Evolutionary conservation across 805 yeast species (phyloP).

Genomic region (Ascoidea tarda): DNA sequence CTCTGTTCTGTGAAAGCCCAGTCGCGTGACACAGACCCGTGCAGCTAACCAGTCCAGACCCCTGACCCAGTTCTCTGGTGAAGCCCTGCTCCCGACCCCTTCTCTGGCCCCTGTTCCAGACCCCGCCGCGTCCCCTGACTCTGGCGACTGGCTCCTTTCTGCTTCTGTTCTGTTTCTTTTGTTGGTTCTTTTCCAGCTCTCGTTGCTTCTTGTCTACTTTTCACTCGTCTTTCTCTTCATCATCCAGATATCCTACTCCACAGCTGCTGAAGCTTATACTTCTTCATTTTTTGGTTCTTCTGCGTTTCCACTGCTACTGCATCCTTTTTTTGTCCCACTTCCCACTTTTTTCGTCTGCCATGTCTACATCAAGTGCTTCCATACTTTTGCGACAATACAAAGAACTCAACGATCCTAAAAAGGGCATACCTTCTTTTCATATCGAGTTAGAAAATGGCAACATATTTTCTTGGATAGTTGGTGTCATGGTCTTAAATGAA

Average conservation of each 20-base stretch:
- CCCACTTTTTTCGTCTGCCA: not conserved
- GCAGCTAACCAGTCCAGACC: too few relatives aligned
- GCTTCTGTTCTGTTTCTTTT: not conserved
- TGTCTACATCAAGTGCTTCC: slow-evolving; percentile 40
- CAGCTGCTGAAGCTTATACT: not conserved
- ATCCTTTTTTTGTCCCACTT: not conserved
- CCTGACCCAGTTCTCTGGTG: too few relatives aligned
- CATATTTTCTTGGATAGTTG: slow-evolving; percentile 65
- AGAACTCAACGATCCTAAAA: slow-evolving; percentile 87
- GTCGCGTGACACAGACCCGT: too few relatives aligned
- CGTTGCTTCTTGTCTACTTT: not conserved
- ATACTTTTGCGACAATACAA: slow-evolving; percentile 84
- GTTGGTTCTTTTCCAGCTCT: not conserved
- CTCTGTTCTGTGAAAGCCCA: not conserved
- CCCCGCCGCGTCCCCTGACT: too few relatives aligned
- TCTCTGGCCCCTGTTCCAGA: too few relatives aligned
- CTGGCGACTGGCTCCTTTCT: too few relatives aligned
- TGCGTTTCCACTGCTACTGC: not conserved
- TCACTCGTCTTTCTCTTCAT: not conserved
- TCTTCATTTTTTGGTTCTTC: not conserved
- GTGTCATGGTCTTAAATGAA: slow-evolving; percentile 80
- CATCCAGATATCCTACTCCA: not conserved
- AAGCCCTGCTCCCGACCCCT: too few relatives aligned
- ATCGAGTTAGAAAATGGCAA: slow-evolving; percentile 54
- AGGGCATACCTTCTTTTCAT: slow-evolving; percentile 60